These are phyloP conservation scores for Cucurbita maxima DNA, from an alignment of 306 rosid genomes.

Conservation along the genomic window DNA sequence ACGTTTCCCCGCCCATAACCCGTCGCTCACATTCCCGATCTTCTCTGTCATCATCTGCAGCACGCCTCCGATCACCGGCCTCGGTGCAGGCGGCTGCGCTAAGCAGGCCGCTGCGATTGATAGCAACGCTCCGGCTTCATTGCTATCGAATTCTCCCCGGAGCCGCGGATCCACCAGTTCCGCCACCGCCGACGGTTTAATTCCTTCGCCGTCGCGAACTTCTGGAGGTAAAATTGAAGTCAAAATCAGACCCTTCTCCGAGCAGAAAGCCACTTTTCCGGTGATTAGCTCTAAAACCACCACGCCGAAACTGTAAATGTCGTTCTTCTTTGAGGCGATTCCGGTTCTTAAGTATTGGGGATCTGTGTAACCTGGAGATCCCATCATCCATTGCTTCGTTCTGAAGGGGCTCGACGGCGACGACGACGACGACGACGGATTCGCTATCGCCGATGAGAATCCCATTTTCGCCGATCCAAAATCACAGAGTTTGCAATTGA, in stretches of 20 bases:
- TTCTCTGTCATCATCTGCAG: constrained; percentile 7
- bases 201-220: neutral
- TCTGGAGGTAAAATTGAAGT: constrained; percentile 1
- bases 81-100: constrained; percentile 20
- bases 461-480: constrained; percentile 42
- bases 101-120: constrained; percentile 19
- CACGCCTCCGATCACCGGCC: constrained; percentile 21
- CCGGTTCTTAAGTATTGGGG: constrained; percentile 39
- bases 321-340: constrained; percentile 40
- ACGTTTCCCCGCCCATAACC: neutral
- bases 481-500: constrained; percentile 34
- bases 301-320: constrained; percentile 34
- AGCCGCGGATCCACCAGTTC: constrained; percentile 22
- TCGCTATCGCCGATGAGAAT: constrained; percentile 22
- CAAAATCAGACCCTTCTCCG: constrained; percentile 16
- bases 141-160: constrained; percentile 11
- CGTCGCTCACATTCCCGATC: neutral
- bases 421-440: neutral
- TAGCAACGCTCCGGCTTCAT: constrained; percentile 20
- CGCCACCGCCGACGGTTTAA: neutral
- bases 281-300: constrained; percentile 26
- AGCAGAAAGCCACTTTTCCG: constrained; percentile 26
- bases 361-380: constrained; percentile 44
- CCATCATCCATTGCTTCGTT: constrained; percentile 26
- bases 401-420: constrained; percentile 5